These are phyloP conservation scores for Thalassiosira gravida DNA, from an alignment of 352 stramenopile genomes.

Conservation along the genomic window DNA sequence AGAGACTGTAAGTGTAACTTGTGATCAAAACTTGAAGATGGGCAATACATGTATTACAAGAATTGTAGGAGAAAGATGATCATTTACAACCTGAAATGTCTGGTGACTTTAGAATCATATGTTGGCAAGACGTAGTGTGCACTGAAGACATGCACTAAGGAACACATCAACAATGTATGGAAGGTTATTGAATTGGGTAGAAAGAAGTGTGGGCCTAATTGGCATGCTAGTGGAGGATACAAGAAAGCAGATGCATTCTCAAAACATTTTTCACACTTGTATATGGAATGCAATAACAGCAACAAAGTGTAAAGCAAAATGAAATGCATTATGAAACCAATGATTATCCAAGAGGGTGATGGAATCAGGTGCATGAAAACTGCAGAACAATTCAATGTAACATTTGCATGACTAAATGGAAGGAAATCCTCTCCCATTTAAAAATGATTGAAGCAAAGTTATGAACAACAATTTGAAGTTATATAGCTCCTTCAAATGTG, in stretches of 20 bases:
- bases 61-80: constrained; percentile 5
- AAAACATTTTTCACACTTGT: constrained; percentile 3
- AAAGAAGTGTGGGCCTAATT: background rate
- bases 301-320: background rate
- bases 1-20: background rate
- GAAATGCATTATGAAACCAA: background rate
- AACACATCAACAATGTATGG: constrained; percentile 6
- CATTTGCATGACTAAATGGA: constrained; percentile 1
- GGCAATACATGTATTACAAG: background rate
- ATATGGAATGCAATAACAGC: background rate
- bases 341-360: background rate
- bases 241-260: background rate
- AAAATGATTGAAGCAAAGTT: background rate
- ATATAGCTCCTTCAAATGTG: constrained; percentile 12
- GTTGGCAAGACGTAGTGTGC: background rate
- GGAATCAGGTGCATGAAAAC: background rate
- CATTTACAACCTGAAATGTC: background rate
- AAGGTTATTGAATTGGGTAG: constrained; percentile 7
- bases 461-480: constrained; percentile 10
- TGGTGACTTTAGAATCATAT: background rate
- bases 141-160: background rate
- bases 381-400: background rate
- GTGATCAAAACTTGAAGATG: background rate
- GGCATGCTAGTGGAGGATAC: constrained; percentile 1
- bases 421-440: background rate